Base-by-base conservation (phyloP, 257 asterid species). In the Rhazya stricta region DNA sequence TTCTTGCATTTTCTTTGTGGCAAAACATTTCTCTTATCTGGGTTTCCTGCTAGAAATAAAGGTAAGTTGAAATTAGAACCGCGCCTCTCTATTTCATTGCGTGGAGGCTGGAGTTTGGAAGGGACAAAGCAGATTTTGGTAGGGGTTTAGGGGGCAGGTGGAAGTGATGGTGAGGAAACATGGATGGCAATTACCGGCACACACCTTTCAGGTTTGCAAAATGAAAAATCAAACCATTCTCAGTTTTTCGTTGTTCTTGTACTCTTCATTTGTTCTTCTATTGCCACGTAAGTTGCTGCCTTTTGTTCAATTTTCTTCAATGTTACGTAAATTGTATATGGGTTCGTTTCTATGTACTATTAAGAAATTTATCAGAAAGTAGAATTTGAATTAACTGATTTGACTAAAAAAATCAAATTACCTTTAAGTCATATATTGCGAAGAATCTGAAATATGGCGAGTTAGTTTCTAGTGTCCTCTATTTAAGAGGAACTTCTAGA, bases 121-220 rank as follows among this genome's bases (percentile, higher is more conserved):
- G 53, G 34, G 53, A 2, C 19, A 25, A 41, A 5, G 32, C 23
- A 41, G 30, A 37, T 34, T 43, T 42, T 39, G 7, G 7, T 41
- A 18, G 18, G 50, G 21, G 50, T 41, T 68, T 41, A 10, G 2
- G 21, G 56, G 60, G 74, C n/a, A 32, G 27, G 53, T 37, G 16
- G 58, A 45, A 68, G 90, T 76, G 74, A 94, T 94, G 99, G 96
- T 92, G 96, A 92, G 99, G 78, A 90, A 92, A 81, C 97, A 94
- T 85, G 99, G 99, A 76, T 94, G 97, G 97, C 97, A 94, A 84
- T 72, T 94, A 70, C 97, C 99, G 9, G 97, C 99, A 13, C 97
- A 94, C 82, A 89, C 97, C 81, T 88, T 94, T 82, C 99, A 94
- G 99, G 99, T 94, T 34, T 67, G 74, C 27, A 23, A 32, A 25